Evolutionary conservation across 108 stramenopile genomes (phyloP).

Genomic region (Mediolabrus comicus): DNA sequence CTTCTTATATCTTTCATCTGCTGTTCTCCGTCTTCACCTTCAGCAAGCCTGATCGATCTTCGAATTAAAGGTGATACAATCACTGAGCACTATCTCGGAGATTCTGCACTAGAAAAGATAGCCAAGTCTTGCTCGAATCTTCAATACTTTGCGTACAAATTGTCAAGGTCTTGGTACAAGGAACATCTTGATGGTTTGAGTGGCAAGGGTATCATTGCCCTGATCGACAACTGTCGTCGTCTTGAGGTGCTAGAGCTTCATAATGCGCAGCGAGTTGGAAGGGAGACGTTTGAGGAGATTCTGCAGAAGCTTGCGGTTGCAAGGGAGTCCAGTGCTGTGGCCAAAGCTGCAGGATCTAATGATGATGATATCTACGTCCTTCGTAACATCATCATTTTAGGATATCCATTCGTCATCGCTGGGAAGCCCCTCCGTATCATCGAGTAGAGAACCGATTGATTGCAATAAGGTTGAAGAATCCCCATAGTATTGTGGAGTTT

Average conservation of each 20-base stretch:
- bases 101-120: neutral
- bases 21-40: neutral
- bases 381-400: constrained; percentile 9
- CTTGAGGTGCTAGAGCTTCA: constrained; percentile 22
- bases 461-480: neutral
- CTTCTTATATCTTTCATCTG: neutral
- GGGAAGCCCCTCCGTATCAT: constrained; percentile 8
- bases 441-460: no score
- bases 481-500: neutral
- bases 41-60: constrained; percentile 11
- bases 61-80: constrained; percentile 10
- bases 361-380: neutral
- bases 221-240: constrained; percentile 12
- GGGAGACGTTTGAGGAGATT: constrained; percentile 2
- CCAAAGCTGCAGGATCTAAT: neutral
- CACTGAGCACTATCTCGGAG: constrained; percentile 5
- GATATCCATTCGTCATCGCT: constrained; percentile 9
- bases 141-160: constrained; percentile 17
- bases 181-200: neutral
- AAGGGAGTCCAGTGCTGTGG: neutral
- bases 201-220: constrained; percentile 7
- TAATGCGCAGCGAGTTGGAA: neutral
- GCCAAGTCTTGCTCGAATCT: constrained; percentile 19
- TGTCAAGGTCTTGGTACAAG: neutral
- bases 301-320: neutral